Conservation (phyloP, 164 flowering plant species). For the Stephania yunnanensis region DNA sequence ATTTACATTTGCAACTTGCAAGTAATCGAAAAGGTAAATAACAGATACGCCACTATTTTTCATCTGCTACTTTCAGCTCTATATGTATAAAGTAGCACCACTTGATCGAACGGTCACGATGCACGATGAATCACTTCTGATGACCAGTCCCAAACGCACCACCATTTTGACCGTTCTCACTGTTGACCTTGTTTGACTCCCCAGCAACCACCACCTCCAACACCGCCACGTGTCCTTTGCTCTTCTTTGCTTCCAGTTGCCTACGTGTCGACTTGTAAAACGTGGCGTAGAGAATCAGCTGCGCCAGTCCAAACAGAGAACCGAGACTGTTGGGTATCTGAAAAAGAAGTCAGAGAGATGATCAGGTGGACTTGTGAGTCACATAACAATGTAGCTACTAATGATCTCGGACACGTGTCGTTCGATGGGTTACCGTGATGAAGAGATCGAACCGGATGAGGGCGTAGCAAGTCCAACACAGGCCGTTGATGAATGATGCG, state of each 20-base stretch:
- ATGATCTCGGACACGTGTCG: neutral
- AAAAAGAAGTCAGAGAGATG: neutral
- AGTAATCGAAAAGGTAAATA: too few species aligned
- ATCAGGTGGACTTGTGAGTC: neutral
- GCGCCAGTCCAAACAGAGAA: constrained; percentile 42
- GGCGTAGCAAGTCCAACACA: constrained; percentile 61
- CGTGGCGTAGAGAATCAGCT: constrained; percentile 54
- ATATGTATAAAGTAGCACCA: neutral
- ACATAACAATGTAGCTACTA: neutral
- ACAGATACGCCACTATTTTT: neutral
- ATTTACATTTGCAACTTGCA: too few species aligned
- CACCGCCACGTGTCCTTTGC: constrained; percentile 32
- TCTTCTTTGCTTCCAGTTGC: constrained; percentile 42
- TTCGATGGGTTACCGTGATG: constrained; percentile 27
- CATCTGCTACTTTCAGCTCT: neutral
- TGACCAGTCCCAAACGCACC: neutral
- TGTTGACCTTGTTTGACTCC: constrained; percentile 17
- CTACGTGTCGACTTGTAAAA: constrained; percentile 66
- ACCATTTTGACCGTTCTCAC: constrained; percentile 1
- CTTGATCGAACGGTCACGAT: neutral
- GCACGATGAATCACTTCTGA: neutral
- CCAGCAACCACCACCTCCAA: constrained; percentile 32
- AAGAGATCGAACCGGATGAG: constrained; percentile 62
- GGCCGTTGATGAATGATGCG: constrained; percentile 49
- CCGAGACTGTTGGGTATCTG: constrained; percentile 79